These are phyloP conservation scores for Murraya paniculata DNA, from an alignment of 345 rosid species.

Conservation along the genomic window DNA sequence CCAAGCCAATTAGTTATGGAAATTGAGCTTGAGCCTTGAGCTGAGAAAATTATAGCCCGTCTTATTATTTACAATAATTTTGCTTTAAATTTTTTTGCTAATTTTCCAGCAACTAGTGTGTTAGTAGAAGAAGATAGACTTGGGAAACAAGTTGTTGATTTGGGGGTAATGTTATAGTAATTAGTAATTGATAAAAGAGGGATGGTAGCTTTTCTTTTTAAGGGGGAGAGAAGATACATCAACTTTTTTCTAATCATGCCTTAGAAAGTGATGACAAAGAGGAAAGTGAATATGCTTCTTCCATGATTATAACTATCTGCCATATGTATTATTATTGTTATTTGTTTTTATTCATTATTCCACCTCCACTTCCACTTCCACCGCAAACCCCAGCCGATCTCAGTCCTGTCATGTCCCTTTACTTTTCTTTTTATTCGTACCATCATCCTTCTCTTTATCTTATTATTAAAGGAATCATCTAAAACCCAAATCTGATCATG, in stretches of 20 bases:
- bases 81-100: background rate
- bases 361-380: conserved; percentile 51
- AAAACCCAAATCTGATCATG: too few species aligned
- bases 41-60: background rate
- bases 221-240: conserved; percentile 41
- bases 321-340: conserved; percentile 34
- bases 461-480: background rate
- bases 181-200: conserved; percentile 15
- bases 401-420: conserved; percentile 37
- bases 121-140: conserved; percentile 25
- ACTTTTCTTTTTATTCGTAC: background rate
- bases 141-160: conserved; percentile 34
- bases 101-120: background rate
- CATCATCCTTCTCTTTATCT: background rate
- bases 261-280: conserved; percentile 78
- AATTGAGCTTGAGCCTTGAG: background rate
- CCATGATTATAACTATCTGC: conserved; percentile 60
- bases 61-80: too few species aligned
- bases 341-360: conserved; percentile 23
- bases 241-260: conserved; percentile 85
- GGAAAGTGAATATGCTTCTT: conserved; percentile 75
- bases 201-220: conserved; percentile 26
- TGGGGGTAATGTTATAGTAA: background rate
- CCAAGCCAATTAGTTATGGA: too few species aligned
- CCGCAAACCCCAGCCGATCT: conserved; percentile 44